Conservation (phyloP, 108 stramenopile genomes). For the Skeletonema costatum region DNA sequence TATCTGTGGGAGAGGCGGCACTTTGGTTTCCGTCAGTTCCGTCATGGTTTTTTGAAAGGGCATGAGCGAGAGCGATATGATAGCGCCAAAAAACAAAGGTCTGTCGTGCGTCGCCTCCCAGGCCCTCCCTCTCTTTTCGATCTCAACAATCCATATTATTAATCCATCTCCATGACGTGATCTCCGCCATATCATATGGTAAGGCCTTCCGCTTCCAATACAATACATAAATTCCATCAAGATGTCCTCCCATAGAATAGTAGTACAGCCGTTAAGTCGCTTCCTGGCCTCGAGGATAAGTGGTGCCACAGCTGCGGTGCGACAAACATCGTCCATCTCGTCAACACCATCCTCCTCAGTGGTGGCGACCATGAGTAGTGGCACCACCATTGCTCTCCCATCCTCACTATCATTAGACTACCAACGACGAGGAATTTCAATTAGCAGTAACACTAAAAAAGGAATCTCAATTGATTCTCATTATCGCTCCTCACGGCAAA, state of each 20-base stretch:
- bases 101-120: too few species aligned
- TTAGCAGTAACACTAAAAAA: neutral
- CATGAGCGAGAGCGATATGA: too few species aligned
- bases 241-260: neutral
- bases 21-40: too few species aligned
- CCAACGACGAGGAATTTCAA: neutral
- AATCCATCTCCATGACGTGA: too few species aligned
- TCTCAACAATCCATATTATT: too few species aligned
- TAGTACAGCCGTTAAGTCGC: neutral
- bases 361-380: neutral
- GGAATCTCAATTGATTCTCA: neutral
- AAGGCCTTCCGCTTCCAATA: too few species aligned
- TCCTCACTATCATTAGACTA: neutral
- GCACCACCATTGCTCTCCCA: neutral
- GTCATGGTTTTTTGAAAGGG: too few species aligned
- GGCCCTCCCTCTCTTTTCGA: too few species aligned
- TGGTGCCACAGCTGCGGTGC: neutral
- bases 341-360: neutral
- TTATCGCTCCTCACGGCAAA: neutral
- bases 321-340: neutral
- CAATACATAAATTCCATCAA: too few species aligned
- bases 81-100: too few species aligned
- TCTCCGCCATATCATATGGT: too few species aligned
- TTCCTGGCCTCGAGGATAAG: neutral
- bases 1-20: too few species aligned